A percentile compares a stretch with the other conserved stretches of the same genome.
Evolutionary conservation across 2,329 filamentous ascomycete species (phyloP).

Genomic region (Madurella mycetomatis): DNA sequence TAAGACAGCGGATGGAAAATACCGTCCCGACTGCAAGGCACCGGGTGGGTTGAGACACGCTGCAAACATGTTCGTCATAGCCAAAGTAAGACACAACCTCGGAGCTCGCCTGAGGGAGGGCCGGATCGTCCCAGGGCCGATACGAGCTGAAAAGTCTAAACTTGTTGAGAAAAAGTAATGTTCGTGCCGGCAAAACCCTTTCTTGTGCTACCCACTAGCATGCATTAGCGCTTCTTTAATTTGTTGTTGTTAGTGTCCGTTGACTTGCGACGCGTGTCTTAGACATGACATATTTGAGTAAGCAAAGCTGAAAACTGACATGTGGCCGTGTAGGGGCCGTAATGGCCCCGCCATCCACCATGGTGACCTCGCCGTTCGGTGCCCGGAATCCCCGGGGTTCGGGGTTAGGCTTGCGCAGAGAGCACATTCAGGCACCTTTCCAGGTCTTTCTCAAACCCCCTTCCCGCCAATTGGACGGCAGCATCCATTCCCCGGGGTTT

Average conservation of each 20-base stretch:
- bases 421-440: not conserved
- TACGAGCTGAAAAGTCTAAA: too few species aligned
- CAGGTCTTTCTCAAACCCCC: not conserved
- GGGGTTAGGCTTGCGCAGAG: not conserved
- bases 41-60: not conserved
- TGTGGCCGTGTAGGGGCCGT: too few species aligned
- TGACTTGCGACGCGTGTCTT: not conserved
- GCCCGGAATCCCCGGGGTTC: too few species aligned
- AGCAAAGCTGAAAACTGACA: not conserved
- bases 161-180: too few species aligned
- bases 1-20: not conserved
- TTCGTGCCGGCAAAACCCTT: not conserved
- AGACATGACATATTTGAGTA: not conserved
- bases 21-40: not conserved
- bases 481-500: too few species aligned
- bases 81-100: not conserved
- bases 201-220: not conserved
- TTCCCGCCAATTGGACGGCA: too few species aligned
- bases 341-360: too few species aligned
- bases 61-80: not conserved
- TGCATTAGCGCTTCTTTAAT: conserved; percentile 3
- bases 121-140: too few species aligned
- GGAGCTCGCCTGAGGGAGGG: not conserved
- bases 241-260: not conserved
- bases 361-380: too few species aligned